Evolutionary conservation across 1,139 yeast genomes (phyloP), one percentile per base, ranked within the genome.

Genomic region (Saccharomyces pastorianus): DNA sequence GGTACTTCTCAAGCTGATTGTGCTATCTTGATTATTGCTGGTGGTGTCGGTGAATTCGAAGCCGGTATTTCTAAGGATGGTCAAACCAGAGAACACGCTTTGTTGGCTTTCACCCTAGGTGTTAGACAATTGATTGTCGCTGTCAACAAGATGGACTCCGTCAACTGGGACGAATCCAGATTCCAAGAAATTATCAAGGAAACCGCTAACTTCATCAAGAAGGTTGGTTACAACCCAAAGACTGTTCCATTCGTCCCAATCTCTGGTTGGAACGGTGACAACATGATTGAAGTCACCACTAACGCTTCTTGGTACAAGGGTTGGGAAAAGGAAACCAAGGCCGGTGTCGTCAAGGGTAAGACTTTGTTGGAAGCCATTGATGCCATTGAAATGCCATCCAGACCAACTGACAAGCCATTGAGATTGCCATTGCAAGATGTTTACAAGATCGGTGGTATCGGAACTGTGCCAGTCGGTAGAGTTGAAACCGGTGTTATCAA

Each of bases 11-110:
- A 93, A 77, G 99, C 98, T 52, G 99, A 93, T 74, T 93, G 93
- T 60, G 99, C 98, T 74, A 84, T 93, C 64, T 82, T 93, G 71
- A 98, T 93, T 56, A 93, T 93, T 66, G 88, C 96, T 63, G 98
- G 98, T 58, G 88, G 99, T 81, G 90, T 90, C 76, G 99, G 99
- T 75, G 99, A 93, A 74, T 93, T 91, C 76, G 99, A 93, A 78
- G 95, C 99, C 59, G 99, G 99, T 61, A 93, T 93, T 71, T 98
- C 95, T 78, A 88, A 91, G 77, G 98, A 98, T 66, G 99, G 99
- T 63, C 98, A 93, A 77, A 91, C 99, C 59, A 85, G 98, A 77
- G 99, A 93, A 79, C 99, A 93, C 72, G 99, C 99, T 48, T 79
- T 93, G 62, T 81, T 93, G 72, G 98, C 99, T 63, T 93, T 88